A percentile compares a stretch with the other conserved stretches of the same genome.
These are phyloP conservation scores for Podila clonocystis DNA, from an alignment of 192 early-diverging fungal genomes.

Conservation along the genomic window DNA sequence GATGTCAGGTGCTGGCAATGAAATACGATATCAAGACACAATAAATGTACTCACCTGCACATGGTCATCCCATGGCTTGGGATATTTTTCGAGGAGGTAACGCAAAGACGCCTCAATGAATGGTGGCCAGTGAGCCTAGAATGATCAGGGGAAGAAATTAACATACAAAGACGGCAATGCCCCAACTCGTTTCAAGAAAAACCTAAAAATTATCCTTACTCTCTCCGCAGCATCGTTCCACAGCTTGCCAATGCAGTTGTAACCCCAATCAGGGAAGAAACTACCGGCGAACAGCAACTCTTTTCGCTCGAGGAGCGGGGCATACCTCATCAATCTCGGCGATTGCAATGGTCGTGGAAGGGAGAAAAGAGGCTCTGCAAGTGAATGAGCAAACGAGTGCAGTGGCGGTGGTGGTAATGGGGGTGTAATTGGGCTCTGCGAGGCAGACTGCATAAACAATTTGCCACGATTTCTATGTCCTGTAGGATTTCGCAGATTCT, in stretches of 20 bases:
- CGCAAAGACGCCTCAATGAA: conserved; percentile 65
- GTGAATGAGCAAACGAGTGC: background rate
- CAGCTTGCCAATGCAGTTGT: conserved; percentile 47
- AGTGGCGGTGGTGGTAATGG: background rate
- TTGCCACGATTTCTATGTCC: conserved; percentile 1
- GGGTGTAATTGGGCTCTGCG: background rate
- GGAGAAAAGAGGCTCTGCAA: background rate
- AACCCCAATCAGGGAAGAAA: conserved; percentile 52
- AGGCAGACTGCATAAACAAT: background rate
- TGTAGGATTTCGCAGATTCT: background rate
- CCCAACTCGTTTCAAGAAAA: background rate
- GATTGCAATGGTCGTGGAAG: background rate
- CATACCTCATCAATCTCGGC: conserved; percentile 13
- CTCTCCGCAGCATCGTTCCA: conserved; percentile 48
- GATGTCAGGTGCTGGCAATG: background rate
- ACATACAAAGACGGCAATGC: too few relatives aligned
- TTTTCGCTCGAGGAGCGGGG: conserved; percentile 23
- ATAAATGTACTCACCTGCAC: conserved; percentile 39
- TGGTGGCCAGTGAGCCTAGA: conserved; percentile 76
- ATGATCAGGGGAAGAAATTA: background rate
- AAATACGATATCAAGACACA: background rate
- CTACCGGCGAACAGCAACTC: conserved; percentile 34
- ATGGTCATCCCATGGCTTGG: conserved; percentile 58
- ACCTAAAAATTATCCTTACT: conserved; percentile 1
- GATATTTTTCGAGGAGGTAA: conserved; percentile 68